Evolutionary conservation across 176 grass and related monocot species (phyloP), one percentile per base, ranked within the genome.

Genomic region (Elaeis guineensis): DNA sequence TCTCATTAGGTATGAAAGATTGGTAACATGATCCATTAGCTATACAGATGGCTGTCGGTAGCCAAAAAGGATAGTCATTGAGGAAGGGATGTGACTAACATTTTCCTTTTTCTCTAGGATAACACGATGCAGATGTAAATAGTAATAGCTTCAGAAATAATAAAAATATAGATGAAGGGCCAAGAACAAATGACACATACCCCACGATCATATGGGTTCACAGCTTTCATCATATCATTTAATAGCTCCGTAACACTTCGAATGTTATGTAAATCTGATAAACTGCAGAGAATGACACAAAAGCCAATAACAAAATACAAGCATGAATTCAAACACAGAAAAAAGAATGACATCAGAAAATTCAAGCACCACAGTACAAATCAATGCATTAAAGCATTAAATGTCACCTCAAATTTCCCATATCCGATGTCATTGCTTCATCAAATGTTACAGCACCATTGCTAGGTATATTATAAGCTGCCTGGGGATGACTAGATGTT

Each of bases 181-280:
- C 25, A 52, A 44, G 35, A 23, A 15, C 16, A 48, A 44, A 20
- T n/a, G 2, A 55, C 14, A 49, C 70, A 28, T 83, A 96, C 92
- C 70, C 4, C 69, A 55, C 11, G 76, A 78, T 91, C 79, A 54
- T 74, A 61, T 73, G 87, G 81, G 55, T 89, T 85, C 57, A 85
- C 69, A 77, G 84, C 93, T 82, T 77, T 74, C 72, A 91, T 54
- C 93, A 97, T 97, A 51, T 97, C 87, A 32, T 30, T 80, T 52
- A 97, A 64, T 44, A 97, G 81, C 52, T 91, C 81, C 55, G 75
- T 72, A 56, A 82, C 81, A 76, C 72, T 90, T 58, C 70, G 73
- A 70, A 97, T 91, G 19, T 85, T 82, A 70, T 75, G 79, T 52
- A 91, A 80, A 51, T 91, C 87, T 5, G 75, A 80, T 76, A 91